Evolutionary conservation across 1,284 basidiomycete species (phyloP).

Genomic region (Thelephora terrestris): DNA sequence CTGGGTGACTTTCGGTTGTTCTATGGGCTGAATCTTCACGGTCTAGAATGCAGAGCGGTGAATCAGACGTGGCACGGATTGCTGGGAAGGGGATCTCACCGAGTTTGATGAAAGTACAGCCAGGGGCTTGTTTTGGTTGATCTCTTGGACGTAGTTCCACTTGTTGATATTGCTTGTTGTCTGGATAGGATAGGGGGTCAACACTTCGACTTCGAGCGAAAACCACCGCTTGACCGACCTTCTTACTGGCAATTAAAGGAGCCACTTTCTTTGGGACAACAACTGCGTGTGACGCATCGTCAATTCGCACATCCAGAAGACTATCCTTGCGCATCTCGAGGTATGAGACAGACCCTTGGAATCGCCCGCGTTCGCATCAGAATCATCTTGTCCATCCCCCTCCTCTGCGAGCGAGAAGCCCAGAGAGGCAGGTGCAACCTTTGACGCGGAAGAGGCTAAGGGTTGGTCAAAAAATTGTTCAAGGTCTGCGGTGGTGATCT

Average conservation of each 20-base stretch:
- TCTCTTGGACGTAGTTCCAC: conserved; percentile 89
- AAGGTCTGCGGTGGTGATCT: not conserved
- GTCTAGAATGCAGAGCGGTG: no score
- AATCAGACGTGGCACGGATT: no score
- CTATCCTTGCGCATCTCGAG: conserved; percentile 12
- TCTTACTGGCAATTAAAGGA: conserved; percentile 80
- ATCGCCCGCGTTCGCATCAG: conserved; percentile 28
- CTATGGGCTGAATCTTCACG: not conserved
- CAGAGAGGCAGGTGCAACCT: conserved; percentile 31
- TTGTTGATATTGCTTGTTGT: conserved; percentile 84
- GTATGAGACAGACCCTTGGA: conserved; percentile 43
- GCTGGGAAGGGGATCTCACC: not conserved
- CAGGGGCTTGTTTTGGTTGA: conserved; percentile 28
- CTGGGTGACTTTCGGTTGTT: not conserved
- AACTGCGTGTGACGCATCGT: conserved; percentile 30
- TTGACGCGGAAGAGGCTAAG: conserved; percentile 13
- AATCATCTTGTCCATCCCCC: conserved; percentile 26
- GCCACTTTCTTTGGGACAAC: conserved; percentile 64
- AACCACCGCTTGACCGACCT: conserved; percentile 40
- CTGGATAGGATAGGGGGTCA: conserved; percentile 27
- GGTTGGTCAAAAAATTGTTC: not conserved
- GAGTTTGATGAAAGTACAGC: conserved; percentile 10
- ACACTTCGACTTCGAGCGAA: not conserved
- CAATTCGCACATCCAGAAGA: conserved; percentile 17
- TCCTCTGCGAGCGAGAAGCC: conserved; percentile 42